Conservation (phyloP, 108 stramenopile genomes). For the Conticribra guillardii region DNA sequence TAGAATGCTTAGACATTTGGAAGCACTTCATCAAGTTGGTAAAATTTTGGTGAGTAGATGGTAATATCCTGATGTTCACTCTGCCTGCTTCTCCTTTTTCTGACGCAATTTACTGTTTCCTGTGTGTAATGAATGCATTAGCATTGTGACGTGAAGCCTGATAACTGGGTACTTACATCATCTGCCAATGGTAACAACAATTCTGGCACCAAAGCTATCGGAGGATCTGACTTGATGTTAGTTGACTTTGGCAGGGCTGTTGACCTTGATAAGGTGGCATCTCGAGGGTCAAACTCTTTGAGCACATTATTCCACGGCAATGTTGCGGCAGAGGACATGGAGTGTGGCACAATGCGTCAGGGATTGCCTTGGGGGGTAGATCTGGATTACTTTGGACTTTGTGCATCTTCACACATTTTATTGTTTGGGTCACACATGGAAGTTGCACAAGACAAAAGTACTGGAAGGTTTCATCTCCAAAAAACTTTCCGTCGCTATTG, state of each 20-base stretch:
- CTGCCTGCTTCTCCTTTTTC: too few relatives aligned
- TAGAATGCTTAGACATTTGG: constrained; percentile 67
- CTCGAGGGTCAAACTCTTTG: constrained; percentile 31
- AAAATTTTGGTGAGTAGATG: constrained; percentile 74
- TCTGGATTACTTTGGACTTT: constrained; percentile 75
- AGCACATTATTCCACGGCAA: constrained; percentile 56
- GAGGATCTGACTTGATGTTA: constrained; percentile 65
- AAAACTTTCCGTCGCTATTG: constrained; percentile 70
- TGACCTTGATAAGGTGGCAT: constrained; percentile 51
- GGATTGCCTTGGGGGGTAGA: constrained; percentile 79
- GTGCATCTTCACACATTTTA: constrained; percentile 66
- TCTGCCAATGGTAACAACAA: constrained; percentile 32
- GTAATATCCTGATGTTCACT: too few relatives aligned
- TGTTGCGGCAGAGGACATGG: constrained; percentile 65
- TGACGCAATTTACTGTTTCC: too few relatives aligned
- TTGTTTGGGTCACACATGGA: constrained; percentile 74
- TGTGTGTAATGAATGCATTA: background rate
- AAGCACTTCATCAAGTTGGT: constrained; percentile 72
- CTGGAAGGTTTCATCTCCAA: constrained; percentile 52
- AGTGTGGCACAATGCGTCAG: constrained; percentile 70
- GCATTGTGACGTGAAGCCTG: constrained; percentile 88
- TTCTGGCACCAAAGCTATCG: constrained; percentile 32
- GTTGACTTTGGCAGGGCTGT: constrained; percentile 86
- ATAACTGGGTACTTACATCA: constrained; percentile 75
- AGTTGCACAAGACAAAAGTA: constrained; percentile 42